Conservation (phyloP, 805 yeast genomes). For the Ogataea trehaloabstinens region DNA sequence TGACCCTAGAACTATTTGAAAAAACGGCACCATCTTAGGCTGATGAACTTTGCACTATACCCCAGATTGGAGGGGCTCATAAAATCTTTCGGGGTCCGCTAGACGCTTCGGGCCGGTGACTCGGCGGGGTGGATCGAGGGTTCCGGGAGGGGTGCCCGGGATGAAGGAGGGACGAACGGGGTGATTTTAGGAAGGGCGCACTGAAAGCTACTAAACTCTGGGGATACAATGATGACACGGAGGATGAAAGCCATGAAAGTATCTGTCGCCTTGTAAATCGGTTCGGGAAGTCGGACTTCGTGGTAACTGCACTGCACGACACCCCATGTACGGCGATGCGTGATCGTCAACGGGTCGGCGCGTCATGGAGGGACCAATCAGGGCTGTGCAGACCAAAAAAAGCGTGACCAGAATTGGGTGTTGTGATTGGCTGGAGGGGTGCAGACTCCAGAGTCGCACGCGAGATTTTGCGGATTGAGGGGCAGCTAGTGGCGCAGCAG, state of each 20-base stretch:
- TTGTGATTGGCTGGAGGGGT: slow-evolving; percentile 6
- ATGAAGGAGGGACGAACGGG: neutral
- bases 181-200: neutral
- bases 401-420: slow-evolving; percentile 2
- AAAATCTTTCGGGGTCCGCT: neutral
- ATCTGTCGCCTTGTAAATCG: too few species aligned
- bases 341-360: slow-evolving; percentile 3
- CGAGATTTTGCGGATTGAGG: slow-evolving; percentile 2
- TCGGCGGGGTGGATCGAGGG: too few species aligned
- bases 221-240: too few species aligned
- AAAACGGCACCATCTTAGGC: slow-evolving; percentile 4
- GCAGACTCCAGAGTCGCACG: slow-evolving; percentile 9
- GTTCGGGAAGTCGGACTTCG: too few species aligned
- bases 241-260: too few species aligned
- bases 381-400: neutral
- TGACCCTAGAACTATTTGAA: slow-evolving; percentile 66
- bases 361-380: slow-evolving; percentile 1
- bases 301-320: too few species aligned
- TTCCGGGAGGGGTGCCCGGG: slow-evolving; percentile 7
- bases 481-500: neutral
- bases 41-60: too few species aligned
- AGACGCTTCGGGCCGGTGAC: too few species aligned
- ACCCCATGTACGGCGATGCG: slow-evolving; percentile 1
- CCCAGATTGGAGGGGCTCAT: neutral
- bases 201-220: neutral